These are phyloP conservation scores for Phyllachora maydis DNA, from an alignment of 2,329 filamentous ascomycete genomes.

Conservation along the genomic window DNA sequence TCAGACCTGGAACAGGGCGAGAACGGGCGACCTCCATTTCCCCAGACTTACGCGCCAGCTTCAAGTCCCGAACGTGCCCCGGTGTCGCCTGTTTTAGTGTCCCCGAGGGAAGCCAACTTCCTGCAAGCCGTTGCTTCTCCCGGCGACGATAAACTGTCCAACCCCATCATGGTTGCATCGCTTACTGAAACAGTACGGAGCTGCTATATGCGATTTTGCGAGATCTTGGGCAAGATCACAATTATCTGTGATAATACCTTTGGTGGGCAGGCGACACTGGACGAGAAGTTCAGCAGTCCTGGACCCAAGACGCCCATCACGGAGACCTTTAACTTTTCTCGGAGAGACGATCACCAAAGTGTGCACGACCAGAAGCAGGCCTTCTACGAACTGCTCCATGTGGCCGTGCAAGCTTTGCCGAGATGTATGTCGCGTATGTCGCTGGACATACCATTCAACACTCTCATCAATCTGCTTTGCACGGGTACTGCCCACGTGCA, in stretches of 20 bases:
- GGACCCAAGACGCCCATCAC: constrained; percentile 88
- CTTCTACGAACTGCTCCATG: constrained; percentile 88
- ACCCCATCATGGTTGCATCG: constrained; percentile 35
- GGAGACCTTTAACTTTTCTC: constrained; percentile 79
- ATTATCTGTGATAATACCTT: constrained; percentile 95
- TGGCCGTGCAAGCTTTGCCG: constrained; percentile 85
- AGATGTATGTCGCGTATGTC: constrained; percentile 87
- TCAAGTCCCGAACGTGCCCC: constrained; percentile 19
- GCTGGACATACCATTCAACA: constrained; percentile 81
- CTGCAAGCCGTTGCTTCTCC: constrained; percentile 8
- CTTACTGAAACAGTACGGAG: constrained; percentile 63
- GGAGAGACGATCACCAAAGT: constrained; percentile 57
- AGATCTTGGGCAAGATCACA: constrained; percentile 87
- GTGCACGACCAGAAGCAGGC: constrained; percentile 72
- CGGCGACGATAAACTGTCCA: constrained; percentile 45
- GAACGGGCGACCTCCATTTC: constrained; percentile 62
- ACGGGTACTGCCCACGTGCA: constrained; percentile 95
- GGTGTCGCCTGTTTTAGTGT: constrained; percentile 26
- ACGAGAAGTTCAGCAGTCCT: constrained; percentile 80
- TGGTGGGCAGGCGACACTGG: constrained; percentile 81
- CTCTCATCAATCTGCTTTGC: constrained; percentile 82
- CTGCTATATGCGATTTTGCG: constrained; percentile 80
- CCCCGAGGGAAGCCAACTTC: constrained; percentile 11
- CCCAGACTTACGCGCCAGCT: constrained; percentile 35
- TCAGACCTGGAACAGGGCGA: constrained; percentile 76